A percentile compares a stretch with the other conserved stretches of the same genome.
These are phyloP conservation scores for Claviceps capensis DNA, from an alignment of 2,329 filamentous ascomycete genomes.

Conservation along the genomic window DNA sequence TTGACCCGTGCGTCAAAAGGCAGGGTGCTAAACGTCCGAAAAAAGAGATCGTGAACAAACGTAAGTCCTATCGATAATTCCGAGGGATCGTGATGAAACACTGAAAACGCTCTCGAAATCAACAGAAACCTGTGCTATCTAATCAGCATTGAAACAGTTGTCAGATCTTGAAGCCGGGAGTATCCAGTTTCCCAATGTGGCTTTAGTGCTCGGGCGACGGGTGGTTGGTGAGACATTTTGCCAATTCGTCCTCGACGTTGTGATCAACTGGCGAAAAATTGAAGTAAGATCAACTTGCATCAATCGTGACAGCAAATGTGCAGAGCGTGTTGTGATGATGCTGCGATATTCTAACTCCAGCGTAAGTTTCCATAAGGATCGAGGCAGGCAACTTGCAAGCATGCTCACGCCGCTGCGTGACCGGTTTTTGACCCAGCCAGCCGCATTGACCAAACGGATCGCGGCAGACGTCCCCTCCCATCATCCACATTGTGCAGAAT, in stretches of 20 bases:
- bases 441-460: neutral
- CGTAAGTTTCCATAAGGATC: neutral
- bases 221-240: neutral
- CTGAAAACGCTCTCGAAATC: slow-evolving; percentile 26
- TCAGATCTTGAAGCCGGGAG: neutral
- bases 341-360: neutral
- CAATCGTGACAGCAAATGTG: neutral
- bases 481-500: neutral
- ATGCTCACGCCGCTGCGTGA: neutral
- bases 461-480: neutral
- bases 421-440: neutral
- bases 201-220: neutral
- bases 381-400: neutral
- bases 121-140: slow-evolving; percentile 22
- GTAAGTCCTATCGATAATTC: slow-evolving; percentile 25
- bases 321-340: neutral
- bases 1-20: slow-evolving; percentile 10
- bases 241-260: neutral
- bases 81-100: slow-evolving; percentile 26
- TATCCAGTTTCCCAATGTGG: neutral
- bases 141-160: slow-evolving; percentile 11
- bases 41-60: slow-evolving; percentile 15
- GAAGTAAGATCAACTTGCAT: neutral
- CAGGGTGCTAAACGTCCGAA: slow-evolving; percentile 13
- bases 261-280: neutral